Base-by-base conservation (phyloP, 1,139 yeast genomes). In the Saccharomyces pastorianus region DNA sequence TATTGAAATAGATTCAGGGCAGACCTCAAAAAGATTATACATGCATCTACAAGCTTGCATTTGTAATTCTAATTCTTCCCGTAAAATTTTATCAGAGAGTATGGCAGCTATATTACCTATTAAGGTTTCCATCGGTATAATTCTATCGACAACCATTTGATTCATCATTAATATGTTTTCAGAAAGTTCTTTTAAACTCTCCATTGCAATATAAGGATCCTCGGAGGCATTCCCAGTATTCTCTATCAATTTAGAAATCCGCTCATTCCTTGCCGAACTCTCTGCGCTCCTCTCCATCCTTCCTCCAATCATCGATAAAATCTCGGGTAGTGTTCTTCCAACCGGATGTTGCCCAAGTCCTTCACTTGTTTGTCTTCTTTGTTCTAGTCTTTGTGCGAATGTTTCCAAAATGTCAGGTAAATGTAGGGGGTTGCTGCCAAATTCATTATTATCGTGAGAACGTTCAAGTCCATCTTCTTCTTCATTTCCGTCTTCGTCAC, bases 21-120 rank as follows among this genome's bases (percentile, higher is more conserved):
- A 80, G 4, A 87, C 88, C 65, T 90, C 97, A 57, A 90, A 73
- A 52, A 91, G 73, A 67, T 89, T 91, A 68, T 88, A 86, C 25
- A 91, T 73, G 66, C 96, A 88, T 51, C 97, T 79, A 64, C 96
- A 88, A 0, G 96, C 87, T 51, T 88, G 85, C 48, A 93, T 72
- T 66, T 88, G 93, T 42, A 91, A 69, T 64, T 93, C 97, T 50
- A 88, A 74, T 60, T 85, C 87, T 25, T 83, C 88, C 28, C 77
- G 79, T 53, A 84, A 76, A 3, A 65, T 54, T 0, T 87, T 84
- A 56, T 82, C 84, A 25, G 76, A 74, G 71, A 93, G 73, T 9
- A 90, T 77, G 4, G 71, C 71, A 2, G 87, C 80, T 50, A 91
- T 71, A 28, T 79, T 78, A 44, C 73, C 74, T 0, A 88, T 76